phyloP scores from a whole-genome alignment of 2,329 filamentous ascomycete genomes.

The Trichophyton mentagrophytes region DNA sequence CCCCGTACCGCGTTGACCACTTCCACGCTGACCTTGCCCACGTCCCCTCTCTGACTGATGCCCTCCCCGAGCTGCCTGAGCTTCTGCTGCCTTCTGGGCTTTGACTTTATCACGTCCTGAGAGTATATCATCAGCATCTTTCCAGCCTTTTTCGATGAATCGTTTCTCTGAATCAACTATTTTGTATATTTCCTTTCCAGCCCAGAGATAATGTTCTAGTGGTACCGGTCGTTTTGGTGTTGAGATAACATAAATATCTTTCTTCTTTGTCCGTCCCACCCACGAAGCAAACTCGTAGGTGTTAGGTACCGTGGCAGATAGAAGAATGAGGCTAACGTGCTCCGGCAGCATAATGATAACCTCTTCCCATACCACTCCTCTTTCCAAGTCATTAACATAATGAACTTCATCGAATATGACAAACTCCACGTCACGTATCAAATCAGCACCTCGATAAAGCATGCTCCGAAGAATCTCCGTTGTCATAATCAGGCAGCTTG shows the following conservation, averaged over 20 bases:
- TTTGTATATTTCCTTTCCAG: constrained; percentile 80
- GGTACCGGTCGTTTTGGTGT: constrained; percentile 91
- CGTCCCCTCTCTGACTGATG: constrained; percentile 28
- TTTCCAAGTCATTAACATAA: constrained; percentile 91
- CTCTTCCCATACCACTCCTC: constrained; percentile 98
- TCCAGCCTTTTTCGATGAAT: constrained; percentile 89
- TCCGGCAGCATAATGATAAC: constrained; percentile 99
- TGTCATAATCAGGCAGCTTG: constrained; percentile 98
- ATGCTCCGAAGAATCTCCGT: constrained; percentile 97
- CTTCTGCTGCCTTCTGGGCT: constrained; percentile 36
- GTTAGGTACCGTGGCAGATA: constrained; percentile 94
- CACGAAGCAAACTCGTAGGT: constrained; percentile 96
- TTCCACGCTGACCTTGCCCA: constrained; percentile 12
- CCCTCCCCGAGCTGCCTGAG: constrained; percentile 42
- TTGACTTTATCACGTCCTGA: constrained; percentile 70
- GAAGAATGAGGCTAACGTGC: constrained; percentile 85
- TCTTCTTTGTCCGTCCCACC: constrained; percentile 96
- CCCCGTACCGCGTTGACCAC: constrained; percentile 21
- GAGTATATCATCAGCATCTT: constrained; percentile 72
- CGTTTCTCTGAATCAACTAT: constrained; percentile 89
- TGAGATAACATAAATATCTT: constrained; percentile 97
- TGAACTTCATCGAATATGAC: constrained; percentile 99
- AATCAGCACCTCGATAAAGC: constrained; percentile 88
- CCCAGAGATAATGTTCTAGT: constrained; percentile 93
- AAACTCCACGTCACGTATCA: constrained; percentile 95